A percentile compares a stretch with the other conserved stretches of the same genome.
Evolutionary conservation across 306 rosid species (phyloP).

Genomic region (Vachellia pachyceras): DNA sequence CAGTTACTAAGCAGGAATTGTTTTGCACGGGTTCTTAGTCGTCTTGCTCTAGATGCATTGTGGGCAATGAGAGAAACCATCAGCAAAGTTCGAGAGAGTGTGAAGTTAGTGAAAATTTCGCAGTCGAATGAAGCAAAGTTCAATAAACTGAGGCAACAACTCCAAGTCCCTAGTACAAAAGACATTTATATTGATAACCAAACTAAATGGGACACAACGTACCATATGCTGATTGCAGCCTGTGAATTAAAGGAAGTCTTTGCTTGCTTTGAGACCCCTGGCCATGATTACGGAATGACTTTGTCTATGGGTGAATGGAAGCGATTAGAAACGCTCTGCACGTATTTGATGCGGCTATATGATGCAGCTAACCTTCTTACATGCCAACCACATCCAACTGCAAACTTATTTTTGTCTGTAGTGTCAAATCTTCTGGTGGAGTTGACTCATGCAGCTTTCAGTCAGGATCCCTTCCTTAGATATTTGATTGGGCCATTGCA

Average conservation of each 20-base stretch:
- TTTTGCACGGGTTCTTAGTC: conserved; percentile 74
- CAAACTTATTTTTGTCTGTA: conserved; percentile 73
- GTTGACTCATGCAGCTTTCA: conserved; percentile 60
- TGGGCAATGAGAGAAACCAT: conserved; percentile 62
- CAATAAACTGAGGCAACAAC: conserved; percentile 65
- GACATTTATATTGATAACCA: conserved; percentile 67
- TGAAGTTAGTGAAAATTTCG: conserved; percentile 80
- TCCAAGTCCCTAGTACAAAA: conserved; percentile 67
- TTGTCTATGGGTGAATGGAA: conserved; percentile 74
- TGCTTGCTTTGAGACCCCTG: conserved; percentile 66
- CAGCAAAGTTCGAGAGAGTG: conserved; percentile 70
- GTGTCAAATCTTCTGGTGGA: conserved; percentile 67
- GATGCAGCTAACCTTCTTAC: conserved; percentile 77
- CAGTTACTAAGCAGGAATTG: conserved; percentile 75
- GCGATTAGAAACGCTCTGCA: conserved; percentile 68
- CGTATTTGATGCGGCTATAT: conserved; percentile 68
- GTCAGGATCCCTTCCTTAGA: conserved; percentile 68
- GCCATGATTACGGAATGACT: conserved; percentile 55
- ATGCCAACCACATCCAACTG: conserved; percentile 65
- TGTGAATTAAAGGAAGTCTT: conserved; percentile 81
- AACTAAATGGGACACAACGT: conserved; percentile 86
- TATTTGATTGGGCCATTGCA: conserved; percentile 66
- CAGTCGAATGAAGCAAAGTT: conserved; percentile 60
- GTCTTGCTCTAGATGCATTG: conserved; percentile 70
- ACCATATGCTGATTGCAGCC: conserved; percentile 80